These are phyloP conservation scores for Globisporangium carolinianum DNA, from an alignment of 352 stramenopile species.

Conservation along the genomic window DNA sequence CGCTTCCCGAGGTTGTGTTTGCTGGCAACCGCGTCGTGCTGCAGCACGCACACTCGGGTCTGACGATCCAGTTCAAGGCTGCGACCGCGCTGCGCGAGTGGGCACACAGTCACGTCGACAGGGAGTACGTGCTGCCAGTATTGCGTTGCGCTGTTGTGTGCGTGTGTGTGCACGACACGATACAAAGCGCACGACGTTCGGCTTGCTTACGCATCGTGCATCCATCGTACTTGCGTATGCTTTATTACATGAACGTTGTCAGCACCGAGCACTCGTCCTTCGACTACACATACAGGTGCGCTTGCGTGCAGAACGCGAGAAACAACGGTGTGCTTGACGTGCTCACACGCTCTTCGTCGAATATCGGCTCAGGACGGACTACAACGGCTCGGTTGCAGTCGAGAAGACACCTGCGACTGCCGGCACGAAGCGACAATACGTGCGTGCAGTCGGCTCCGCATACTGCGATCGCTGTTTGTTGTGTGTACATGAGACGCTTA, in stretches of 20 bases:
- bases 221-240: background rate
- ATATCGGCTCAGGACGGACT: constrained; percentile 20
- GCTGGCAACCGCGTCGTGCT: constrained; percentile 27
- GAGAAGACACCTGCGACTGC: constrained; percentile 6
- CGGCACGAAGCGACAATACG: background rate
- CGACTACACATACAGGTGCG: constrained; percentile 56
- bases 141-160: background rate
- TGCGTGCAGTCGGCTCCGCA: background rate
- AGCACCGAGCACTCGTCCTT: constrained; percentile 31
- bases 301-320: background rate
- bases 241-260: background rate
- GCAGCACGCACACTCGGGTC: constrained; percentile 15
- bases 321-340: too few species aligned
- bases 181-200: too few species aligned
- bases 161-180: too few species aligned
- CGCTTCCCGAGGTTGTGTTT: constrained; percentile 58
- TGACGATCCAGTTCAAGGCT: constrained; percentile 37
- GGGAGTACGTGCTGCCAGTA: constrained; percentile 11
- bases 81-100: constrained; percentile 35
- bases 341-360: background rate
- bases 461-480: too few species aligned
- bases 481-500: too few species aligned
- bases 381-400: constrained; percentile 23
- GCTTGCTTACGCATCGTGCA: background rate
- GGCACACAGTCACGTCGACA: constrained; percentile 17